Evolutionary conservation across 345 rosid genomes (phyloP).

Genomic region (Hibiscus syriacus): DNA sequence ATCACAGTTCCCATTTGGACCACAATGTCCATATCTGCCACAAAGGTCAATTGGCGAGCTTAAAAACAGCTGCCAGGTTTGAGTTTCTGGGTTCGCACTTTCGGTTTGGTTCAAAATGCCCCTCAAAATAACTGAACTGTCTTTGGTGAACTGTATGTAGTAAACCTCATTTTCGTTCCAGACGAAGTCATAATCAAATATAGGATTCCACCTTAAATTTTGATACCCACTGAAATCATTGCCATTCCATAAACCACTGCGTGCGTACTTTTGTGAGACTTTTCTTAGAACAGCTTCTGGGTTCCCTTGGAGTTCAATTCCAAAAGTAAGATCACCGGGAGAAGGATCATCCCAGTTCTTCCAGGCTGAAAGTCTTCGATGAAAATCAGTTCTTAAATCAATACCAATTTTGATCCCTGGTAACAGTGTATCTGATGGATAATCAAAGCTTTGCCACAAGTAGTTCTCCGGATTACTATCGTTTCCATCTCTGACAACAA

Average conservation of each 20-base stretch:
- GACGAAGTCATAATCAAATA: conserved; percentile 20
- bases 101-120: background rate
- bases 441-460: too few species aligned
- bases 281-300: conserved; percentile 9
- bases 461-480: background rate
- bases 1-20: conserved; percentile 34
- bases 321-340: conserved; percentile 2
- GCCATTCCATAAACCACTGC: conserved; percentile 51
- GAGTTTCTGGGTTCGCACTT: background rate
- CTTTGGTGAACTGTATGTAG: conserved; percentile 19
- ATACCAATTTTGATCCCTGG: conserved; percentile 40
- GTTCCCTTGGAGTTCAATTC: background rate
- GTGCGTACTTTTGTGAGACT: background rate
- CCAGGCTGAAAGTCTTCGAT: conserved; percentile 4
- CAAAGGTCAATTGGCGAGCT: background rate
- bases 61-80: background rate
- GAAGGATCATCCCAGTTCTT: conserved; percentile 13
- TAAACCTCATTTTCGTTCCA: conserved; percentile 20
- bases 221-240: conserved; percentile 24
- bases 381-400: background rate
- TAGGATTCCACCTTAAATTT: background rate
- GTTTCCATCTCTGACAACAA: conserved; percentile 24
- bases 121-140: background rate
- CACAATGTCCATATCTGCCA: conserved; percentile 18
- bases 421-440: too few species aligned